phyloP scores from a whole-genome alignment of 768 basidiomycete species.

The Polyporus arcularius region DNA sequence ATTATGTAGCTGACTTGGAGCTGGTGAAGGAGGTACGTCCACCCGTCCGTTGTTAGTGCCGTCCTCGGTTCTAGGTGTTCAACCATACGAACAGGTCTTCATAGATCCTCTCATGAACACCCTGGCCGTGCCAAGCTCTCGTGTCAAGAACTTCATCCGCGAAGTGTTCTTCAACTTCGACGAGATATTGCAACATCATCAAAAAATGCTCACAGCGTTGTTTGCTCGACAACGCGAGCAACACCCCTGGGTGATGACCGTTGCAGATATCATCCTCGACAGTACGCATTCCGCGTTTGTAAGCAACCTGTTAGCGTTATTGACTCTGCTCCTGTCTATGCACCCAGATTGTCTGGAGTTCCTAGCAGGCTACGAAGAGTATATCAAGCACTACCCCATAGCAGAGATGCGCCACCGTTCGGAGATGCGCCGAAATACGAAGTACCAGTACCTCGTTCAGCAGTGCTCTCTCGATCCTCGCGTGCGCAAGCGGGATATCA shows the following conservation, averaged over 20 bases:
- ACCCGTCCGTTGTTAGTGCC: not conserved
- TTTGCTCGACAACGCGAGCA: slow-evolving; percentile 82
- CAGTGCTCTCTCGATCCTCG: slow-evolving; percentile 63
- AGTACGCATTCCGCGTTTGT: slow-evolving; percentile 42
- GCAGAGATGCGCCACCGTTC: slow-evolving; percentile 80
- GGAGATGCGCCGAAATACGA: slow-evolving; percentile 67
- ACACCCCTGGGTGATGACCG: slow-evolving; percentile 77
- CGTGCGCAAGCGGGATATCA: slow-evolving; percentile 72
- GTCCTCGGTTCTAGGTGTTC: not conserved
- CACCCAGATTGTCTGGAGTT: slow-evolving; percentile 8
- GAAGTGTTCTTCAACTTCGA: slow-evolving; percentile 86
- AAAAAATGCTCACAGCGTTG: slow-evolving; percentile 68
- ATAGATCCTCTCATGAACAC: slow-evolving; percentile 62
- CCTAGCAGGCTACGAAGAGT: slow-evolving; percentile 60
- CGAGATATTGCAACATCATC: slow-evolving; percentile 66
- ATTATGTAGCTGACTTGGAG: slow-evolving; percentile 83
- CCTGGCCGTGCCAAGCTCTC: slow-evolving; percentile 63
- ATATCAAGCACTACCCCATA: slow-evolving; percentile 88
- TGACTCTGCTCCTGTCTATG: not conserved
- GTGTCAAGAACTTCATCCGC: slow-evolving; percentile 64
- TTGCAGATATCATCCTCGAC: slow-evolving; percentile 85
- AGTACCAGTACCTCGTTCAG: slow-evolving; percentile 69
- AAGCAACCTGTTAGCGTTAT: not conserved
- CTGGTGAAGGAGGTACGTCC: slow-evolving; percentile 60
- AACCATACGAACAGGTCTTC: slow-evolving; percentile 55